Evolutionary conservation across 305 asterid species (phyloP), one percentile per base, ranked within the genome.

Genomic region (Solanum aculeatissimum): DNA sequence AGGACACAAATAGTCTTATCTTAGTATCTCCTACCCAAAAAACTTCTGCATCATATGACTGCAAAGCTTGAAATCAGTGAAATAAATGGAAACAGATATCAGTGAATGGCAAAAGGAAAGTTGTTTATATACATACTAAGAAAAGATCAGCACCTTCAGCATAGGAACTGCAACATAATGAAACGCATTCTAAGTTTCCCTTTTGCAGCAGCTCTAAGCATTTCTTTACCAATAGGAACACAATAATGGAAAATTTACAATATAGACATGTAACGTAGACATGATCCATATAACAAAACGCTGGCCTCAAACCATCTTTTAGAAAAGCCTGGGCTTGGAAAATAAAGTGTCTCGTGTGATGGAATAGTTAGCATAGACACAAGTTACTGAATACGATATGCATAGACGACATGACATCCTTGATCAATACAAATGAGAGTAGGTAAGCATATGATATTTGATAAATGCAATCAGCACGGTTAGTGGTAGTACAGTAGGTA

Each of bases 1-100:
- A 86, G 51, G 84, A 58, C 40, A 68, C 79, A 53, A 58, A 85
- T 83, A 74, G 55, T 25, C 80, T 42, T 83, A 85, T 77, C 60
- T 85, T 27, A 74, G 62, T 9, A 19, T 80, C 55, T 16, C 42
- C 35, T n/a, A 43, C 63, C 63, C 25, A 40, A 69, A 63, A 63
- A 86, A 65, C 47, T 15, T 27, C 65, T 23, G 40, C 75, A 55
- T 18, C 43, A 78, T 69, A 85, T 23, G 10, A 16, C 79, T 65
- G 58, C 16, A 66, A 49, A 13, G 15, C 63, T 57, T 85, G n/a
- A 66, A 63, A 53, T 69, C 4, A 79, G 21, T 21, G 35, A 63
- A 25, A 16, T 16, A 35, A 19, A 49, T n/a, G 58, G 32, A 11
- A 58, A 14, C 35, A 43, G 25, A 60, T 43, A 19, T 16, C 16